Conservation (phyloP, 2,329 filamentous ascomycete species). For the Nigrospora oryzae region DNA sequence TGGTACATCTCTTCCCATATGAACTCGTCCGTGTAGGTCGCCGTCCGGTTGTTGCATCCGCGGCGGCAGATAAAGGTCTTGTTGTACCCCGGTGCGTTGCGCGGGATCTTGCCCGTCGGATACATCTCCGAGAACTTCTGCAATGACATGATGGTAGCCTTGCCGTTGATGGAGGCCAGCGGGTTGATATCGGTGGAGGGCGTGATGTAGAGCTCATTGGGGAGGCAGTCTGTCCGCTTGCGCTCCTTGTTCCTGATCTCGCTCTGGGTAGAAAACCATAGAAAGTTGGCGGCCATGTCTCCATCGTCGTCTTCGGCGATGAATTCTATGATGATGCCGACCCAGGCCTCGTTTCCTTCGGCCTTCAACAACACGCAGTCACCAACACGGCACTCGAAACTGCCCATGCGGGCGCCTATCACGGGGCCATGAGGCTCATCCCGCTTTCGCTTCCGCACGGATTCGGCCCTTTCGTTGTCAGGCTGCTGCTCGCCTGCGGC, state of each 20-base stretch:
- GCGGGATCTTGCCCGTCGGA: constrained; percentile 67
- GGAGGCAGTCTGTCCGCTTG: constrained; percentile 71
- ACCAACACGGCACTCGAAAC: constrained; percentile 71
- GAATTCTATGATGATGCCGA: constrained; percentile 81
- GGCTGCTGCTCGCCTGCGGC: constrained; percentile 1
- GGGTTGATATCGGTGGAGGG: constrained; percentile 82
- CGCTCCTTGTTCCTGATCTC: constrained; percentile 79
- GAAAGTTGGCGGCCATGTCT: constrained; percentile 76
- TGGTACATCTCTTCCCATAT: constrained; percentile 79
- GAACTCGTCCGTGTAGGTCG: constrained; percentile 88
- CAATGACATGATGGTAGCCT: constrained; percentile 70
- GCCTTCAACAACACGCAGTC: constrained; percentile 84
- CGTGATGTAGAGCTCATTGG: constrained; percentile 88
- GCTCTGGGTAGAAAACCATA: constrained; percentile 92
- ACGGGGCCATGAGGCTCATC: constrained; percentile 42
- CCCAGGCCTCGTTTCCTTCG: constrained; percentile 86
- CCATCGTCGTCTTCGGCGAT: constrained; percentile 63
- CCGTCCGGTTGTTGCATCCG: constrained; percentile 81
- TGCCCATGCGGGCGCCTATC: constrained; percentile 73
- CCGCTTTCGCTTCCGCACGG: constrained; percentile 26
- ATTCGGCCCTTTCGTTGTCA: constrained; percentile 1
- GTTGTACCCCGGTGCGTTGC: constrained; percentile 64
- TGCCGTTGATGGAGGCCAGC: constrained; percentile 82
- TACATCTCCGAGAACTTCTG: constrained; percentile 59
- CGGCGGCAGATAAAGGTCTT: constrained; percentile 86